Percentiles rank a stretch among this genome's conserved stretches.
These are phyloP conservation scores for Coffea eugenioides DNA, from an alignment of 257 asterid species.

Conservation along the genomic window DNA sequence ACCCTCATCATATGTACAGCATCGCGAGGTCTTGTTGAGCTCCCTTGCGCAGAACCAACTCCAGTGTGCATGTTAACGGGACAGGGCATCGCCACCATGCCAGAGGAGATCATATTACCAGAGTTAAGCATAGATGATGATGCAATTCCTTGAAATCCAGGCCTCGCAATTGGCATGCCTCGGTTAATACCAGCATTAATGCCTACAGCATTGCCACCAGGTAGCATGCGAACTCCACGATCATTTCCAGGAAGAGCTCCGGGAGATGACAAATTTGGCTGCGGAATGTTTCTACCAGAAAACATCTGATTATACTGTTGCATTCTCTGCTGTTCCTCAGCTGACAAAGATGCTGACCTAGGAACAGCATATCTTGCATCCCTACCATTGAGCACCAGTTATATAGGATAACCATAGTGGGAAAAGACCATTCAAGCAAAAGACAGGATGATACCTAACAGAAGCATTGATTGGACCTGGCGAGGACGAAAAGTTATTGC, in stretches of 20 bases:
- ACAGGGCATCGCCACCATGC: constrained; percentile 48
- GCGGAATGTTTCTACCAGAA: constrained; percentile 63
- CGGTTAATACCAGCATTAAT: constrained; percentile 56
- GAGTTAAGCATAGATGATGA: constrained; percentile 62
- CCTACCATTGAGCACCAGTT: constrained; percentile 34
- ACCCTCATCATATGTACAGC: constrained; percentile 68
- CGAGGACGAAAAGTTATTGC: constrained; percentile 57
- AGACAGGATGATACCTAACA: constrained; percentile 56
- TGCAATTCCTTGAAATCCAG: constrained; percentile 68
- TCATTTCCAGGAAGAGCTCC: constrained; percentile 71
- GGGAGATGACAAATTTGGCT: constrained; percentile 52
- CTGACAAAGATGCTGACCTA: constrained; percentile 57
- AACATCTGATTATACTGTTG: constrained; percentile 68
- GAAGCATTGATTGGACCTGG: constrained; percentile 59
- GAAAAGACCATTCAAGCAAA: constrained; percentile 10
- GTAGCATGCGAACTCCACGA: constrained; percentile 61
- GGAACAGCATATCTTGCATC: constrained; percentile 69
- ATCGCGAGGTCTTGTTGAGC: constrained; percentile 68
- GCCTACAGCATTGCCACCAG: constrained; percentile 68
- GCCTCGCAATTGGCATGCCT: constrained; percentile 66
- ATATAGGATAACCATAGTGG: constrained; percentile 10
- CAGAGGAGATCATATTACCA: constrained; percentile 63
- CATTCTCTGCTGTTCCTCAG: constrained; percentile 84
- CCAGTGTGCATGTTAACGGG: constrained; percentile 66
- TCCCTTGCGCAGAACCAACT: constrained; percentile 66